These are phyloP conservation scores for Monosporascus sp. DNA, from an alignment of 2,329 filamentous ascomycete genomes.

Conservation along the genomic window DNA sequence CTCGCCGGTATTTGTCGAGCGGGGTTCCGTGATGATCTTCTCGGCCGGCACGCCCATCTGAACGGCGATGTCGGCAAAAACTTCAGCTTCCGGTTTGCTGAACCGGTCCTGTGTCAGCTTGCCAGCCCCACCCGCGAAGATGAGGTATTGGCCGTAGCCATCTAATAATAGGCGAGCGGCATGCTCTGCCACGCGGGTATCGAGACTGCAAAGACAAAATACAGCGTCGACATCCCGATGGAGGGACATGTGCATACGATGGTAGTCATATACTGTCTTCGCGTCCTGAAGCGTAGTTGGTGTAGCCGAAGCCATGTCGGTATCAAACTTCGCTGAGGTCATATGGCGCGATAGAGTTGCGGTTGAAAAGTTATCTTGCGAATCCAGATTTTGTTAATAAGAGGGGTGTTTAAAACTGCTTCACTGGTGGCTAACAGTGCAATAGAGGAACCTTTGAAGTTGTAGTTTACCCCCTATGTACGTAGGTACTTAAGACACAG, in stretches of 20 bases:
- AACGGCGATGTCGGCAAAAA: constrained; percentile 36
- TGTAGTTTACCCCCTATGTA: too few species aligned
- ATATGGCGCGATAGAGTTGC: too few species aligned
- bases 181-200: constrained; percentile 36
- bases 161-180: constrained; percentile 37
- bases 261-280: constrained; percentile 37
- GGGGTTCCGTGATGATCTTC: constrained; percentile 33
- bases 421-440: too few species aligned
- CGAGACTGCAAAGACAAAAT: constrained; percentile 43
- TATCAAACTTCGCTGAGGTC: not conserved
- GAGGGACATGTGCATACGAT: constrained; percentile 33
- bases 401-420: too few species aligned
- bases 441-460: too few species aligned
- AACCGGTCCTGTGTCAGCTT: constrained; percentile 35
- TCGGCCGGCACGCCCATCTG: constrained; percentile 33
- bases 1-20: constrained; percentile 40
- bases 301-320: not conserved
- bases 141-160: constrained; percentile 31
- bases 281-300: constrained; percentile 23
- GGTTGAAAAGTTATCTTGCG: too few species aligned
- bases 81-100: constrained; percentile 34
- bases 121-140: constrained; percentile 39
- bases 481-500: too few species aligned
- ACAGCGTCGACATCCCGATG: constrained; percentile 31
- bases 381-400: too few species aligned